Evolutionary conservation across 2,329 filamentous ascomycete species (phyloP).

Genomic region (Aspergillus alliaceus): DNA sequence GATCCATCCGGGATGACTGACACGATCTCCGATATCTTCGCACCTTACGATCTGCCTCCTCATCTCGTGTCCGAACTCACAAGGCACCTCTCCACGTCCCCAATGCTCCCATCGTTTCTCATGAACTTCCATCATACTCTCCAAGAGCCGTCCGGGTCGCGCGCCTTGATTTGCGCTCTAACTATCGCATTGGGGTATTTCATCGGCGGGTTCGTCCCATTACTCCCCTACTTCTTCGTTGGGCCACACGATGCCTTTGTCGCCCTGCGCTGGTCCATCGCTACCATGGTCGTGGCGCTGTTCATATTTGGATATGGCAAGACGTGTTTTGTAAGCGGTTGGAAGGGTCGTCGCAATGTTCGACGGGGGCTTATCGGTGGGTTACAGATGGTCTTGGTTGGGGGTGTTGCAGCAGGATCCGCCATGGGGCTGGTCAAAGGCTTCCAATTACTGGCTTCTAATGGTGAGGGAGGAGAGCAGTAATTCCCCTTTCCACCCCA

Average conservation of each 20-base stretch:
- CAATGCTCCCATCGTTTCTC: conserved; percentile 39
- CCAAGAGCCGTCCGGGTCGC: conserved; percentile 38
- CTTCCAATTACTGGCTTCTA: conserved; percentile 34
- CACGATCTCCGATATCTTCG: conserved; percentile 39
- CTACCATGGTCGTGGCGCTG: conserved; percentile 51
- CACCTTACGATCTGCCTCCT: conserved; percentile 39
- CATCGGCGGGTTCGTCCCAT: conserved; percentile 48
- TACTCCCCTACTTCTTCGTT: conserved; percentile 62
- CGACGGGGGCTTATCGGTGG: conserved; percentile 35
- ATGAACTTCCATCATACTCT: conserved; percentile 45
- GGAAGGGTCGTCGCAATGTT: conserved; percentile 34
- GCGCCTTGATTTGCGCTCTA: conserved; percentile 38
- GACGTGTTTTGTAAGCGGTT: conserved; percentile 42
- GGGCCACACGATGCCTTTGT: conserved; percentile 77
- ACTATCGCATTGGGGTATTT: conserved; percentile 44
- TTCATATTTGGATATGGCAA: conserved; percentile 55
- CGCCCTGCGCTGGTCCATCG: conserved; percentile 60
- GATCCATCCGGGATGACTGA: conserved; percentile 30
- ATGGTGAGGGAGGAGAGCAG: background rate
- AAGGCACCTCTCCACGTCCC: conserved; percentile 35
- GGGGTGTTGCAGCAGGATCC: conserved; percentile 39
- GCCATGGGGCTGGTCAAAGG: conserved; percentile 43
- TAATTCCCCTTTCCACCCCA: background rate
- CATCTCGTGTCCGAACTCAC: conserved; percentile 37
- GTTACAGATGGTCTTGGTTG: conserved; percentile 42